Evolutionary conservation across 2,329 filamentous ascomycete genomes (phyloP).

Genomic region (Metarhizium sp.): DNA sequence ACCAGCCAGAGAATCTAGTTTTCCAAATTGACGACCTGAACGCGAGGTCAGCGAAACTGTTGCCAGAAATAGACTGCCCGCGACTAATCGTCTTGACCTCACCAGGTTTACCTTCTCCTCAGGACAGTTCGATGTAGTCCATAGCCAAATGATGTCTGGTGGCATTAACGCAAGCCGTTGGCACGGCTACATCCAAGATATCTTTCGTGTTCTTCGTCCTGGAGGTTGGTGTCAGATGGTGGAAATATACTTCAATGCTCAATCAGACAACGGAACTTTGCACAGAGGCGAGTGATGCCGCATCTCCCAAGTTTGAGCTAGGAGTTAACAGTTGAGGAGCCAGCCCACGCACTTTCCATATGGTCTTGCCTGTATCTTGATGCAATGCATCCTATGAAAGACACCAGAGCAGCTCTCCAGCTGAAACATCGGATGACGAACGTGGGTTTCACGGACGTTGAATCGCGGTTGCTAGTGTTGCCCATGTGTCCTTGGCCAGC

Average conservation of each 20-base stretch:
- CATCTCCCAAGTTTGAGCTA: background rate
- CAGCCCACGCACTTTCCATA: conserved; percentile 53
- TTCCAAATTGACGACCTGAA: conserved; percentile 68
- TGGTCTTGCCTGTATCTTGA: conserved; percentile 60
- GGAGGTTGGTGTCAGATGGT: conserved; percentile 83
- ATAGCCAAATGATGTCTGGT: conserved; percentile 63
- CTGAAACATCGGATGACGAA: conserved; percentile 48
- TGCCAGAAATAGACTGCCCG: background rate
- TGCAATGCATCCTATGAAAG: conserved; percentile 53
- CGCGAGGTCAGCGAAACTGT: conserved; percentile 34
- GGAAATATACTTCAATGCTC: conserved; percentile 78
- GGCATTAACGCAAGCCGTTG: conserved; percentile 68
- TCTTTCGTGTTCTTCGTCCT: conserved; percentile 59
- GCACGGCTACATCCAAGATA: conserved; percentile 66
- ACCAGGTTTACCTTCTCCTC: conserved; percentile 55
- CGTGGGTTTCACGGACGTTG: conserved; percentile 60
- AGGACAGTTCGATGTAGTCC: conserved; percentile 72
- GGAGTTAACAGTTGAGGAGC: conserved; percentile 5
- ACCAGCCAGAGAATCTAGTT: conserved; percentile 55
- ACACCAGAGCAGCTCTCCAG: conserved; percentile 54
- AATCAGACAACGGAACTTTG: conserved; percentile 76
- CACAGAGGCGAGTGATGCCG: conserved; percentile 40
- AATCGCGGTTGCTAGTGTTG: conserved; percentile 54
- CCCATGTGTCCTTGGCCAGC: conserved; percentile 62
- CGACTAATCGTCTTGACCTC: background rate